phyloP scores from a whole-genome alignment of 2,329 filamentous ascomycete species.

The Apiospora kogelbergensis region DNA sequence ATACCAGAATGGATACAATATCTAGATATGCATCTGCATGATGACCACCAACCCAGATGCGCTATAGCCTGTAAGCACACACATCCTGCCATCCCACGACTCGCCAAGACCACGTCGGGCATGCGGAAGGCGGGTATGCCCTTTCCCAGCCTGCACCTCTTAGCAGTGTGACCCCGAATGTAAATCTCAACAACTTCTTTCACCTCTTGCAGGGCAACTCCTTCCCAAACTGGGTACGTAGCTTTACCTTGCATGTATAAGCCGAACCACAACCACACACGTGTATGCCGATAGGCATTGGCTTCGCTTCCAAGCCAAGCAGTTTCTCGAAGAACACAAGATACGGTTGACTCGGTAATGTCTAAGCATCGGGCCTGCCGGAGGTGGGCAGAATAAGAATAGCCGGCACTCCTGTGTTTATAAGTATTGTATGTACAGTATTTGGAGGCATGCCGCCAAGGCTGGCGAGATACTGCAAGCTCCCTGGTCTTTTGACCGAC shows the following conservation, averaged over 20 bases:
- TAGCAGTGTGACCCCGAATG: background rate
- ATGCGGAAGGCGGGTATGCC: constrained; percentile 3
- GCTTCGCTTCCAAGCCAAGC: background rate
- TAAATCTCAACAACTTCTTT: background rate
- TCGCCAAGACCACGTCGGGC: background rate
- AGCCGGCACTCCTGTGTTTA: background rate
- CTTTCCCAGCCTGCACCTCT: background rate
- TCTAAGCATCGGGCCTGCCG: background rate
- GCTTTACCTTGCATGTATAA: background rate
- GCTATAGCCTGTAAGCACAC: background rate
- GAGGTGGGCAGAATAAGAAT: background rate
- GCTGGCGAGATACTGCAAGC: background rate
- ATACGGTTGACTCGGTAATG: background rate
- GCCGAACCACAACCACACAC: background rate
- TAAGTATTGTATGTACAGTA: background rate
- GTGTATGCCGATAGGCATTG: background rate
- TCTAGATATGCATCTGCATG: constrained; percentile 5
- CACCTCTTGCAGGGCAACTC: background rate
- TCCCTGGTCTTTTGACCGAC: background rate
- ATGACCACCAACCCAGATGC: constrained; percentile 3
- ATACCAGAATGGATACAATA: background rate
- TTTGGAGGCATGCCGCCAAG: background rate
- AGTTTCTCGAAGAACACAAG: background rate
- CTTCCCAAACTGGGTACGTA: background rate
- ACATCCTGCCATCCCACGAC: background rate